Evolutionary conservation across 2,329 filamentous ascomycete species (phyloP).

Genomic region (Claviceps capensis): DNA sequence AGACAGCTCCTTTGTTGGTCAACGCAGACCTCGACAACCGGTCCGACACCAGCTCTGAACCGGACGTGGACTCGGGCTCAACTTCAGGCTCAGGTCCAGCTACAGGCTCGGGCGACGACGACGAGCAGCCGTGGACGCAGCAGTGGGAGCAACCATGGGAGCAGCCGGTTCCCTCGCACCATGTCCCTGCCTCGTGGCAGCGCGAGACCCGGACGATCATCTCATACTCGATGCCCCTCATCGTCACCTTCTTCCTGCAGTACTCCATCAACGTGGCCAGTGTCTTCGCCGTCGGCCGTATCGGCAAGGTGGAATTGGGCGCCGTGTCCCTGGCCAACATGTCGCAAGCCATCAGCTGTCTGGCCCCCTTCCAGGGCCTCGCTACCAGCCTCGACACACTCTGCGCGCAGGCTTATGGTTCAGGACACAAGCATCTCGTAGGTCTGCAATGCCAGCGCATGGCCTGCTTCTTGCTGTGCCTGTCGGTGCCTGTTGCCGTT

Average conservation of each 20-base stretch:
- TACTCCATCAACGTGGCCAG: slow-evolving; percentile 75
- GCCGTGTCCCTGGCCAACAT: slow-evolving; percentile 45
- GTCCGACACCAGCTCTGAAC: no score
- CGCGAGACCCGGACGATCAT: slow-evolving; percentile 73
- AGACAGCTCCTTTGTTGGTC: slow-evolving; percentile 30
- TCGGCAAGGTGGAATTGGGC: slow-evolving; percentile 49
- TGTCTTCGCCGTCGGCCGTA: slow-evolving; percentile 63
- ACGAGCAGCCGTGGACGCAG: slow-evolving; percentile 33
- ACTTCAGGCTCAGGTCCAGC: slow-evolving; percentile 14
- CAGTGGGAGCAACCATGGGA: slow-evolving; percentile 49
- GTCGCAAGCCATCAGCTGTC: slow-evolving; percentile 68
- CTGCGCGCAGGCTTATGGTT: slow-evolving; percentile 87
- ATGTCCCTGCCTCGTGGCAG: slow-evolving; percentile 82
- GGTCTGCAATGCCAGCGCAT: slow-evolving; percentile 72
- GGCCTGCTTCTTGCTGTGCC: slow-evolving; percentile 59
- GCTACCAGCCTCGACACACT: slow-evolving; percentile 85
- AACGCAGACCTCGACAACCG: slow-evolving; percentile 9
- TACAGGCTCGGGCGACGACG: slow-evolving; percentile 29
- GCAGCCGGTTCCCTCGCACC: slow-evolving; percentile 65
- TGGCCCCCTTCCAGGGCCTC: slow-evolving; percentile 69
- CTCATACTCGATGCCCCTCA: slow-evolving; percentile 56
- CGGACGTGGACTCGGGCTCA: slow-evolving; percentile 8
- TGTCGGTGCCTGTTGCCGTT: slow-evolving; percentile 58
- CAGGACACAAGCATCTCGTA: slow-evolving; percentile 77
- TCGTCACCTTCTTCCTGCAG: slow-evolving; percentile 61